Evolutionary conservation across 495 filamentous ascomycete genomes (phyloP), one percentile per base, ranked within the genome.

Genomic region (Opeltia flavorubescens): DNA sequence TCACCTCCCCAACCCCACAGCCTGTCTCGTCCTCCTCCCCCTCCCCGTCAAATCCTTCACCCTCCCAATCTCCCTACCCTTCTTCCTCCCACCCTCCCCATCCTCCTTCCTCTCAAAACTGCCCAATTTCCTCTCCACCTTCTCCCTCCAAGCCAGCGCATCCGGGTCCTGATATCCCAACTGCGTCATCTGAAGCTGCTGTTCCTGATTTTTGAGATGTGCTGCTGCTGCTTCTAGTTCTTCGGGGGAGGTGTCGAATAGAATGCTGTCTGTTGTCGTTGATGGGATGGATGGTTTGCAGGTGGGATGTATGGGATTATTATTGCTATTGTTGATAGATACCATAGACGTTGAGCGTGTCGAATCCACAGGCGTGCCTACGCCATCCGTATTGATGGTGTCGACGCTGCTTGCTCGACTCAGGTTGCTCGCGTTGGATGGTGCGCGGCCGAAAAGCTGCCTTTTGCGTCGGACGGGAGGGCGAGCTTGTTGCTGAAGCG

Each of bases 111-210:
- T 12, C 13, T 4, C 21, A 24, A 1, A 1, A 20, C 67, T 68
- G 5, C 67, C 66, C 4, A 70, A 69, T 45, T 66, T 51, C 2
- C 57, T 54, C 20, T 67, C 60, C 17, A 75, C 66, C 44, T 69
- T 61, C 29, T 68, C 63, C 33, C 70, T 59, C 66, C 70, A 70
- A 15, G 68, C 67, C 12, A 62, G 58, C 6, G 67, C 70, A 27
- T 73, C 70, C 5, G 67, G 60, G 48, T 75, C 70, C 49, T 75
- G 69, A 45, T 74, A 75, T 43, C 67, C 66, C n/a, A 75, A 49
- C 54, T 75, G 71, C 31, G 71, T 75, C 69, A 74, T 67, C 11
- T 59, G 61, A 34, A 31, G 62, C 39, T 53, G 39, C 27, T 53
- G 40, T 13, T 49, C 38, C n/a, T 53, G n/a, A n/a, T n/a, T n/a